phyloP scores from a whole-genome alignment of 2,329 filamentous ascomycete species.

The Passalora sequoiae region DNA sequence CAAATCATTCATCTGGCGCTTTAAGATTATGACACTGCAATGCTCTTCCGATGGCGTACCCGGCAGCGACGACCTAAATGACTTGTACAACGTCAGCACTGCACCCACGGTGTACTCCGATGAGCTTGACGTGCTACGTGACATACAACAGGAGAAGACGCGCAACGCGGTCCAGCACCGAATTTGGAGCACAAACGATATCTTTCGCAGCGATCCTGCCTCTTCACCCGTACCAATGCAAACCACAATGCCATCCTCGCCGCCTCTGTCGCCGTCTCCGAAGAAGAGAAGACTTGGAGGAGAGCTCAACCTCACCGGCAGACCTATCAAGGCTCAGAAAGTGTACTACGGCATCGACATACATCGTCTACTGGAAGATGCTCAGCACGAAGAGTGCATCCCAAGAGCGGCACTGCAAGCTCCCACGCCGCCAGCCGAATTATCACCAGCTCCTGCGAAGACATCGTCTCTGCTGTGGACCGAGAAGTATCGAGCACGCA shows the following conservation, averaged over 20 bases:
- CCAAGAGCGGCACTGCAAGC: slow-evolving; percentile 28
- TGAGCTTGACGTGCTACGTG: slow-evolving; percentile 36
- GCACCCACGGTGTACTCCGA: slow-evolving; percentile 23
- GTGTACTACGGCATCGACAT: slow-evolving; percentile 93
- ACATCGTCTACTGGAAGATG: slow-evolving; percentile 71
- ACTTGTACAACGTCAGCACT: slow-evolving; percentile 11
- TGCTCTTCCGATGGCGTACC: background rate
- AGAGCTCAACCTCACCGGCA: slow-evolving; percentile 2
- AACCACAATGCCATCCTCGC: slow-evolving; percentile 49
- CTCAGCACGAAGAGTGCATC: slow-evolving; percentile 54
- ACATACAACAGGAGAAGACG: slow-evolving; percentile 44
- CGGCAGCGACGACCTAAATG: slow-evolving; percentile 13
- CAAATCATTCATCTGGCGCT: too few species aligned
- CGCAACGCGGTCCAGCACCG: slow-evolving; percentile 47
- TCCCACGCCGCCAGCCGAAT: slow-evolving; percentile 39
- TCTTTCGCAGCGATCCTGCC: slow-evolving; percentile 45
- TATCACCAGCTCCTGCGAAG: slow-evolving; percentile 12
- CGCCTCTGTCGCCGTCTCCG: slow-evolving; percentile 47
- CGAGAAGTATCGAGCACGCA: slow-evolving; percentile 90
- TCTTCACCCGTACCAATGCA: slow-evolving; percentile 57
- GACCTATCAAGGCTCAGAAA: slow-evolving; percentile 60
- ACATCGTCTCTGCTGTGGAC: slow-evolving; percentile 71
- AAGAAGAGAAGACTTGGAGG: slow-evolving; percentile 29
- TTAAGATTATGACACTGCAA: too few species aligned
- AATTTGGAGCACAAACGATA: slow-evolving; percentile 43